These are phyloP conservation scores for Gonium pectorale DNA, from an alignment of 139 green algal genomes.

Conservation along the genomic window DNA sequence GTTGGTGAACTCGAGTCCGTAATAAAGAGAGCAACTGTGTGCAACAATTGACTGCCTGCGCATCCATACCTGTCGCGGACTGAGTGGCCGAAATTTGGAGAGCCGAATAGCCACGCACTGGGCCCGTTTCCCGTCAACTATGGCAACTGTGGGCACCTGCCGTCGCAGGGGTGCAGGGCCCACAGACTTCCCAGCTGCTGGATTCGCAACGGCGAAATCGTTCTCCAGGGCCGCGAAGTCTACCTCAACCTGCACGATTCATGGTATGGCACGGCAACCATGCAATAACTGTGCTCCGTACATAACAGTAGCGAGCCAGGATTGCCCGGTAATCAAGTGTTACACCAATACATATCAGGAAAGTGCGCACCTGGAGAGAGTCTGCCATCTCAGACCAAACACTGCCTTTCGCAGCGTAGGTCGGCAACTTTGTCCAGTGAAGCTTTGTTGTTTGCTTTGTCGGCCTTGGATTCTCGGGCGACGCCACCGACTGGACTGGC, in stretches of 20 bases:
- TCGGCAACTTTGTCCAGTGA: constrained; percentile 60
- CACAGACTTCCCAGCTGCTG: background rate
- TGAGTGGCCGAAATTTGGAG: constrained; percentile 54
- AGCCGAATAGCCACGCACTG: constrained; percentile 60
- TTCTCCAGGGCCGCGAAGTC: constrained; percentile 59
- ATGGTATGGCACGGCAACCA: too few species aligned
- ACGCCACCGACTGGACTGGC: background rate
- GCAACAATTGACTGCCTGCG: too few species aligned
- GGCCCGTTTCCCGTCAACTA: constrained; percentile 51
- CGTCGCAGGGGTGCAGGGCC: background rate
- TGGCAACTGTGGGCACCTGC: background rate
- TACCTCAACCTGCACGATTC: constrained; percentile 43
- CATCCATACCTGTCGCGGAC: background rate
- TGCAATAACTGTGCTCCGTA: too few species aligned
- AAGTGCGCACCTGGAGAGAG: background rate
- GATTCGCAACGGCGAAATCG: constrained; percentile 50
- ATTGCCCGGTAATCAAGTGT: too few species aligned
- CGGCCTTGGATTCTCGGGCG: background rate
- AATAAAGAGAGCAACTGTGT: too few species aligned
- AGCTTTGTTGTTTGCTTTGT: constrained; percentile 59
- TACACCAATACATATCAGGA: too few species aligned
- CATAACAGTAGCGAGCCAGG: too few species aligned
- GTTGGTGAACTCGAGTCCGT: too few species aligned
- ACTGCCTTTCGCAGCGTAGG: constrained; percentile 44
- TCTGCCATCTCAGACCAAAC: constrained; percentile 49